Evolutionary conservation across 192 early-diverging fungal genomes (phyloP).

Genomic region (Coemansia sp.): DNA sequence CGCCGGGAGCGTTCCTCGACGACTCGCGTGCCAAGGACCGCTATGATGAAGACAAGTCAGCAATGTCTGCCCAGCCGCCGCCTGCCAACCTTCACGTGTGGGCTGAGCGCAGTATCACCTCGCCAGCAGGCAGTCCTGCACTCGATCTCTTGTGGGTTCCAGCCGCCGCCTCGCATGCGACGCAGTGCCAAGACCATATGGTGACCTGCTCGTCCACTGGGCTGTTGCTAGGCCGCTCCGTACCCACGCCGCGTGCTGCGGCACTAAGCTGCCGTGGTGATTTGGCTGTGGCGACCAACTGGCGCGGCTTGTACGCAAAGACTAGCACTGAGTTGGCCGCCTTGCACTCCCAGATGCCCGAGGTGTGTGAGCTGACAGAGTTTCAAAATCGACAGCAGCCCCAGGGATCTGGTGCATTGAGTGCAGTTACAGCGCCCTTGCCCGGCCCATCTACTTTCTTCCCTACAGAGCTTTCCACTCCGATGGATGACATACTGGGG

Average conservation of each 20-base stretch:
- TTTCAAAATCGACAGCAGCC: not conserved
- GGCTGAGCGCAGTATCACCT: conserved; percentile 12
- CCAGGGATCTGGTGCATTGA: not conserved
- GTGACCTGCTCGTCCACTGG: conserved; percentile 14
- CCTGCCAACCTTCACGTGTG: conserved; percentile 23
- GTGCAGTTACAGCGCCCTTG: not conserved
- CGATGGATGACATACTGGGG: conserved; percentile 68
- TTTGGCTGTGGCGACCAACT: conserved; percentile 44
- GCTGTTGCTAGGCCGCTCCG: not conserved
- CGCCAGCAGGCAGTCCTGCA: conserved; percentile 3
- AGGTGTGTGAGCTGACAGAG: conserved; percentile 29
- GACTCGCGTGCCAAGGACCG: conserved; percentile 30
- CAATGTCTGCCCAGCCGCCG: conserved; percentile 15
- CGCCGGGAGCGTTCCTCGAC: conserved; percentile 22
- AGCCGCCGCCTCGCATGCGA: conserved; percentile 11
- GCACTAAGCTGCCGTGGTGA: conserved; percentile 34
- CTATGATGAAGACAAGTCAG: conserved; percentile 20
- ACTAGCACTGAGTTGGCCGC: conserved; percentile 21
- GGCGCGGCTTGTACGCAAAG: conserved; percentile 23
- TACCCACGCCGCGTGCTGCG: conserved; percentile 25
- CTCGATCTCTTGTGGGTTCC: conserved; percentile 40
- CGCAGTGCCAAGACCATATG: conserved; percentile 24
- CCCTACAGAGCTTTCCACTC: not conserved
- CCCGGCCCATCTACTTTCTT: not conserved
- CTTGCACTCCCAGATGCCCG: conserved; percentile 29